A percentile compares a stretch with the other conserved stretches of the same genome.
phyloP scores from a whole-genome alignment of 2,329 filamentous ascomycete genomes.

The Coniella lustricola region DNA sequence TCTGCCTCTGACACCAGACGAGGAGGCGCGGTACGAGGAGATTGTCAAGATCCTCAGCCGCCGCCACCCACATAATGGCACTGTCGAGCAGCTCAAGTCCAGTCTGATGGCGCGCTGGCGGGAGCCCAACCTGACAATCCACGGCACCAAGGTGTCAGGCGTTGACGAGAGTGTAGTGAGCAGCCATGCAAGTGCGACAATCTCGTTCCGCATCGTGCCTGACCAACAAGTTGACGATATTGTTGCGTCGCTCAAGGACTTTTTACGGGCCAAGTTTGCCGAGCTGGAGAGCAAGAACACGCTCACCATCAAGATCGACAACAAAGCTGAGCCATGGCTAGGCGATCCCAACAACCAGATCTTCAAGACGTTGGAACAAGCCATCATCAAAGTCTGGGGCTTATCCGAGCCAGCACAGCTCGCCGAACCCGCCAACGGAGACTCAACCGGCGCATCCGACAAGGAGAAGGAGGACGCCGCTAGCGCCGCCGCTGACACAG shows the following conservation, averaged over 20 bases:
- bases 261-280: conserved; percentile 64
- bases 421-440: background rate
- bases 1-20: conserved; percentile 63
- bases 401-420: conserved; percentile 24
- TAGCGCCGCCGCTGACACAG: background rate
- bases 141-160: conserved; percentile 86
- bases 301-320: conserved; percentile 77
- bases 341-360: conserved; percentile 87
- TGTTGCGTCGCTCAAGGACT: conserved; percentile 57
- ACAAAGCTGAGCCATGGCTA: conserved; percentile 92
- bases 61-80: conserved; percentile 54
- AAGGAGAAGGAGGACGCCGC: background rate
- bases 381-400: conserved; percentile 79
- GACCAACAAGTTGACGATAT: conserved; percentile 84
- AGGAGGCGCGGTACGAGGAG: conserved; percentile 75
- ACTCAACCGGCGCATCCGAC: background rate
- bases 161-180: conserved; percentile 90
- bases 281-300: conserved; percentile 73
- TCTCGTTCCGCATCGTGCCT: conserved; percentile 87
- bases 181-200: conserved; percentile 75
- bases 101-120: conserved; percentile 92
- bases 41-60: conserved; percentile 72
- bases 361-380: conserved; percentile 79
- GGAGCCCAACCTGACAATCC: conserved; percentile 88
- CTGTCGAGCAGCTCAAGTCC: conserved; percentile 65